Conservation (phyloP, 306 rosid genomes). For the Corylus americana region DNA sequence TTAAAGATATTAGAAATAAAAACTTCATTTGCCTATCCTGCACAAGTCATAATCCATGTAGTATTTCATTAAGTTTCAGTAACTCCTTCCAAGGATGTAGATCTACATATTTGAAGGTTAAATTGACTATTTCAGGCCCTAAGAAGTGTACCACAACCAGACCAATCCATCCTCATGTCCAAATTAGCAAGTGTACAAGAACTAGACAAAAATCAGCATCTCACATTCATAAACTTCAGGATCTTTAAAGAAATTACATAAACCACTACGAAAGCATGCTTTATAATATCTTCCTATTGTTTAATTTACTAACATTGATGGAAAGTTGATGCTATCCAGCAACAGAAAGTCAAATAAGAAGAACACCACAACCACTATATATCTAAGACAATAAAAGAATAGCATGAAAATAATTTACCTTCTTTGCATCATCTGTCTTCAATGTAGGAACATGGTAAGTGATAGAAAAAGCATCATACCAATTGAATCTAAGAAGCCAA, state of each 20-base stretch:
- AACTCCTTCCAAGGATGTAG: too few relatives aligned
- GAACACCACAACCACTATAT: constrained; percentile 14
- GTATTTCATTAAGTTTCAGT: too few relatives aligned
- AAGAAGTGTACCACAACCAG: not conserved
- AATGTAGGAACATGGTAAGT: constrained; percentile 77
- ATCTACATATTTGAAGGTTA: too few relatives aligned
- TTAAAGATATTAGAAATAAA: too few relatives aligned
- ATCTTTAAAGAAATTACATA: not conserved
- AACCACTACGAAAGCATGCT: not conserved
- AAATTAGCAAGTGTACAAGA: not conserved
- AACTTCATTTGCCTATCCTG: too few relatives aligned
- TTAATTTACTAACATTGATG: constrained; percentile 1
- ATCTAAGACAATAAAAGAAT: constrained; percentile 12
- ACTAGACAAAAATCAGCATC: not conserved
- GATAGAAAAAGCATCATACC: constrained; percentile 77
- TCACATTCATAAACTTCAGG: not conserved
- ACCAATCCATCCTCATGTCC: not conserved
- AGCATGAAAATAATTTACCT: constrained; percentile 48
- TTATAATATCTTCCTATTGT: not conserved
- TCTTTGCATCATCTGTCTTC: constrained; percentile 65
- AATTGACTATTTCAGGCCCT: too few relatives aligned
- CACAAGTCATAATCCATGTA: too few relatives aligned
- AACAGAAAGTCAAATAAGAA: not conserved
- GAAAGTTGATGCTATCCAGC: not conserved
- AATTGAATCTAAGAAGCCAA: constrained; percentile 74